These are phyloP conservation scores for Vitis amurensis DNA, from an alignment of 164 flowering plant genomes.

Conservation along the genomic window DNA sequence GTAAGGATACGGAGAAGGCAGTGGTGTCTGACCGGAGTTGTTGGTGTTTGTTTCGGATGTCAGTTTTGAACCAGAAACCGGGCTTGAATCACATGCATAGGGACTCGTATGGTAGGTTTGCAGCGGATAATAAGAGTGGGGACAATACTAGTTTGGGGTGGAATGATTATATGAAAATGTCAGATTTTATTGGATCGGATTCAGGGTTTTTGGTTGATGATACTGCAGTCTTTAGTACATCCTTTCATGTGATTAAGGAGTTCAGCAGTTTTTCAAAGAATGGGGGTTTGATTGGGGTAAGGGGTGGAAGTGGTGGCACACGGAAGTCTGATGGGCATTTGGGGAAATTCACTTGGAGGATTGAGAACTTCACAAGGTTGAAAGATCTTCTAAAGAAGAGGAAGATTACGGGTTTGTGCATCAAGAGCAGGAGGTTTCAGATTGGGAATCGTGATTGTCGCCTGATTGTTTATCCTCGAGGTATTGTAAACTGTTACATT, in stretches of 20 bases:
- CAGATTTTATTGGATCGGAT: constrained; percentile 66
- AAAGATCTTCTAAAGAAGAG: constrained; percentile 95
- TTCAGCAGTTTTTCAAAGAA: constrained; percentile 74
- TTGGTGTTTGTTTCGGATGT: constrained; percentile 98
- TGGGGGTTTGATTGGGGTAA: constrained; percentile 56
- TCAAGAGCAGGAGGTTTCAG: constrained; percentile 96
- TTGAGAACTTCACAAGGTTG: constrained; percentile 86
- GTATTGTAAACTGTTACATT: constrained; percentile 31
- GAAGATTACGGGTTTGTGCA: constrained; percentile 94
- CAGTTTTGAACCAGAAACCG: constrained; percentile 83
- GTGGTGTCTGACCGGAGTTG: constrained; percentile 72
- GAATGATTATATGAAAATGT: constrained; percentile 99
- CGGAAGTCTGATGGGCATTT: constrained; percentile 86
- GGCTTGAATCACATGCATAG: constrained; percentile 85
- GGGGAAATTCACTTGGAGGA: constrained; percentile 93
- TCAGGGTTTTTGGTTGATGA: constrained; percentile 85
- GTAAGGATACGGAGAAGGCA: constrained; percentile 86
- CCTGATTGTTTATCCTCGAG: constrained; percentile 97
- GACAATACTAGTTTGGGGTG: constrained; percentile 96
- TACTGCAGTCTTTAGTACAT: constrained; percentile 85
- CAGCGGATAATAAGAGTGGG: constrained; percentile 88
- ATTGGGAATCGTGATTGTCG: constrained; percentile 96
- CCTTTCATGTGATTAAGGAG: constrained; percentile 93
- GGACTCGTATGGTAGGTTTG: constrained; percentile 95
- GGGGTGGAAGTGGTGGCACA: constrained; percentile 49